These are phyloP conservation scores for Arthrobotrys entomopaga DNA, from an alignment of 2,329 filamentous ascomycete species.

Conservation along the genomic window DNA sequence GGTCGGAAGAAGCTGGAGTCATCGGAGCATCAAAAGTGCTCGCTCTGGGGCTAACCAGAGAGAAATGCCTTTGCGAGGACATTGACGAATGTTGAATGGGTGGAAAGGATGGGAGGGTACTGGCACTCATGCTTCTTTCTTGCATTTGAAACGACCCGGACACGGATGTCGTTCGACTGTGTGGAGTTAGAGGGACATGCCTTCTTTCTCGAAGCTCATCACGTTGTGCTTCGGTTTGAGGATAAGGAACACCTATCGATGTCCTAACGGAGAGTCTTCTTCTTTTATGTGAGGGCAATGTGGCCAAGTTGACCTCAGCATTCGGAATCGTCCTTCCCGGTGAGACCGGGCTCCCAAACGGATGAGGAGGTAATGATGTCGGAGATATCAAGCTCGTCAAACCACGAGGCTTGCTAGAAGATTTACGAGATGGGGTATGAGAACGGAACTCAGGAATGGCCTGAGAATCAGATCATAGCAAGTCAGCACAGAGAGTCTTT, in stretches of 20 bases:
- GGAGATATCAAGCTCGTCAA: slow-evolving; percentile 52
- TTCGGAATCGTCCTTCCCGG: slow-evolving; percentile 51
- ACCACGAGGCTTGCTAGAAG: slow-evolving; percentile 51
- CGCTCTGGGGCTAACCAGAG: slow-evolving; percentile 48
- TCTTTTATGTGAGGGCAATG: slow-evolving; percentile 46
- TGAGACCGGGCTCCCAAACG: slow-evolving; percentile 49
- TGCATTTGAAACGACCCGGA: slow-evolving; percentile 43
- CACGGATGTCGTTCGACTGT: slow-evolving; percentile 47
- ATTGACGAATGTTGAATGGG: slow-evolving; percentile 48
- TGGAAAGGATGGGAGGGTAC: slow-evolving; percentile 50
- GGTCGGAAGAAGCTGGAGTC: slow-evolving; percentile 54
- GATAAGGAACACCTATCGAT: slow-evolving; percentile 52
- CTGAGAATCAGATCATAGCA: slow-evolving; percentile 30
- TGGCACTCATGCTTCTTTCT: slow-evolving; percentile 47
- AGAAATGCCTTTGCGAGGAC: slow-evolving; percentile 44
- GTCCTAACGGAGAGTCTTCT: slow-evolving; percentile 50
- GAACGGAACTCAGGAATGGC: slow-evolving; percentile 59
- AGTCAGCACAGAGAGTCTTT: slow-evolving; percentile 34
- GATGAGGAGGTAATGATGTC: slow-evolving; percentile 52
- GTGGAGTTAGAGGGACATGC: slow-evolving; percentile 47
- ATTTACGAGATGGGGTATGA: slow-evolving; percentile 55
- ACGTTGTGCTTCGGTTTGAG: slow-evolving; percentile 48
- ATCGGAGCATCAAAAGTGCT: slow-evolving; percentile 47
- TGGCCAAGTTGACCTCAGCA: slow-evolving; percentile 46
- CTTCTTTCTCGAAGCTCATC: slow-evolving; percentile 51